phyloP scores from a whole-genome alignment of 23 red algal genomes.

The Gracilariopsis chorda region DNA sequence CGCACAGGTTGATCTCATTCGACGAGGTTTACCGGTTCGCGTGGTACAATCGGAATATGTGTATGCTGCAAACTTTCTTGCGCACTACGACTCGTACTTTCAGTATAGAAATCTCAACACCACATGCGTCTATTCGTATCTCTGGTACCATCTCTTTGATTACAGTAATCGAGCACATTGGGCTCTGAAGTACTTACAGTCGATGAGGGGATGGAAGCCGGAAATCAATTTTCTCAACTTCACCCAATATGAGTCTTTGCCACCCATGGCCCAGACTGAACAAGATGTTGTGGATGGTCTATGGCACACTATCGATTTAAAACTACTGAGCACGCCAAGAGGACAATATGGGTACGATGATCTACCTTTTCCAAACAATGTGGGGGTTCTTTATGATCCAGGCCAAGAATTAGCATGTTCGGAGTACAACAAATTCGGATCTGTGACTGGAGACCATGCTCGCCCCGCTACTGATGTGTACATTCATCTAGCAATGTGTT shows the following conservation, averaged over 20 bases:
- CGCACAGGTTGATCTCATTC: neutral
- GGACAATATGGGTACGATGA: neutral
- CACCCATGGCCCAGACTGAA: neutral
- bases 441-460: neutral
- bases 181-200: neutral
- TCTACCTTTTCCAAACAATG: neutral
- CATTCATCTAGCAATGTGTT: neutral
- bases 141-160: conserved; percentile 18
- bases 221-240: conserved; percentile 16
- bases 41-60: conserved; percentile 12
- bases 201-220: neutral
- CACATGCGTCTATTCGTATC: neutral
- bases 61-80: neutral
- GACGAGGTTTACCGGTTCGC: neutral
- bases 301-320: neutral
- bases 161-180: neutral
- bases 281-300: neutral
- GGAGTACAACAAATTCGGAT: neutral
- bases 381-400: neutral
- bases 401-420: neutral
- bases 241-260: neutral
- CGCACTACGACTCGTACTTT: neutral
- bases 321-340: neutral
- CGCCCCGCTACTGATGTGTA: neutral
- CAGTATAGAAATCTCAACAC: neutral